Conservation (phyloP, 2,329 filamentous ascomycete genomes). For the Xylaria sp. region DNA sequence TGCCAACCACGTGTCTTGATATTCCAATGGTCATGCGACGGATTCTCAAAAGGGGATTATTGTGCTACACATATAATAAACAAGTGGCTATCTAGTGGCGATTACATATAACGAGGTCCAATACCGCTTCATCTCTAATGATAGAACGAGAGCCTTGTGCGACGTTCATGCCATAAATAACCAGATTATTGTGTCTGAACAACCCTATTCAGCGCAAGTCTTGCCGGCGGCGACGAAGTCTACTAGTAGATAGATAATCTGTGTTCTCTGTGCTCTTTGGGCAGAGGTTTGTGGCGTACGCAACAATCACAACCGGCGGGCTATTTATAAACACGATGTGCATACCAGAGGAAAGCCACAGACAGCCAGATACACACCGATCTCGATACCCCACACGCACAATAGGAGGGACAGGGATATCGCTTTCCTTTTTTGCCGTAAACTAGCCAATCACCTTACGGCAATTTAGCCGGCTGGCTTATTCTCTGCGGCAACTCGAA, state of each 20-base stretch:
- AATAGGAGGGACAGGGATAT: not conserved
- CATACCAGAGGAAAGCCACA: too few relatives aligned
- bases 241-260: not conserved
- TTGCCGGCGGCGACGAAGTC: not conserved
- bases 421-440: slow-evolving; percentile 9
- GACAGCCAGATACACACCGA: slow-evolving; percentile 1
- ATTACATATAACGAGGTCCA: not conserved
- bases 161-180: not conserved
- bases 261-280: too few relatives aligned
- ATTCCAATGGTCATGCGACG: not conserved
- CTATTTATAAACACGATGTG: slow-evolving; percentile 18
- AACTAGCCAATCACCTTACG: slow-evolving; percentile 8
- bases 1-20: slow-evolving; percentile 27
- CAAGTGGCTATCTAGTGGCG: not conserved
- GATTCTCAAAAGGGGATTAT: not conserved
- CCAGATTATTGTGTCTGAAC: not conserved
- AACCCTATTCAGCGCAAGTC: not conserved
- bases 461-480: not conserved
- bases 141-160: not conserved
- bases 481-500: not conserved
- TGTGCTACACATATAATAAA: slow-evolving; percentile 10
- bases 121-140: not conserved
- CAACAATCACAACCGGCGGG: too few relatives aligned
- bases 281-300: too few relatives aligned
- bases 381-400: slow-evolving; percentile 19